A percentile compares a stretch with the other conserved stretches of the same genome.
Conservation (phyloP, 1,284 basidiomycete species). For the Cryptococcus floricola region DNA sequence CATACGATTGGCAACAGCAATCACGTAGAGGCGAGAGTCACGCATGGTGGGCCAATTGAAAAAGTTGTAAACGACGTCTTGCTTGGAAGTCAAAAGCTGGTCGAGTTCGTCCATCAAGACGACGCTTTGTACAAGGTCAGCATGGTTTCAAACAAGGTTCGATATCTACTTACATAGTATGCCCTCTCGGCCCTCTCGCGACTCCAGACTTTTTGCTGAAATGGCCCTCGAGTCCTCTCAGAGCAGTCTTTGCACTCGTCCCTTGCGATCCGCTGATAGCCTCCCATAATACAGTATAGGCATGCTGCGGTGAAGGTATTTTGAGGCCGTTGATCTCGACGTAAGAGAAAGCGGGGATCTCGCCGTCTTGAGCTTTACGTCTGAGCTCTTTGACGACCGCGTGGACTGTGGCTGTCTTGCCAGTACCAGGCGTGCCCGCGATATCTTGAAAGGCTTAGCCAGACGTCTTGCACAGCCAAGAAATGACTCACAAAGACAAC, state of each 20-base stretch:
- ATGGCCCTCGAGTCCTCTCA: conserved; percentile 47
- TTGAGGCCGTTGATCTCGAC: conserved; percentile 97
- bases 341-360: conserved; percentile 89
- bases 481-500: conserved; percentile 77
- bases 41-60: conserved; percentile 97
- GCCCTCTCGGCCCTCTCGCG: conserved; percentile 46
- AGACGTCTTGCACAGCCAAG: not conserved
- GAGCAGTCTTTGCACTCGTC: conserved; percentile 51
- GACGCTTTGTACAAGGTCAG: conserved; percentile 57
- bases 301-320: conserved; percentile 80
- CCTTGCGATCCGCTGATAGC: conserved; percentile 70
- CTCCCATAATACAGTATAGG: conserved; percentile 87
- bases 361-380: conserved; percentile 74
- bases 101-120: conserved; percentile 98
- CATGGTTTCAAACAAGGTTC: not conserved
- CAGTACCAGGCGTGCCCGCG: conserved; percentile 95
- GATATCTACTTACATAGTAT: conserved; percentile 45
- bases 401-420: conserved; percentile 97
- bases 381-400: conserved; percentile 84
- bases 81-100: conserved; percentile 89
- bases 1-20: conserved; percentile 98
- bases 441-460: conserved; percentile 61
- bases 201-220: conserved; percentile 40
- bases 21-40: conserved; percentile 81
- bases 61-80: conserved; percentile 98